Conservation (phyloP, 2,329 filamentous ascomycete genomes). For the Verticillium isaacii region DNA sequence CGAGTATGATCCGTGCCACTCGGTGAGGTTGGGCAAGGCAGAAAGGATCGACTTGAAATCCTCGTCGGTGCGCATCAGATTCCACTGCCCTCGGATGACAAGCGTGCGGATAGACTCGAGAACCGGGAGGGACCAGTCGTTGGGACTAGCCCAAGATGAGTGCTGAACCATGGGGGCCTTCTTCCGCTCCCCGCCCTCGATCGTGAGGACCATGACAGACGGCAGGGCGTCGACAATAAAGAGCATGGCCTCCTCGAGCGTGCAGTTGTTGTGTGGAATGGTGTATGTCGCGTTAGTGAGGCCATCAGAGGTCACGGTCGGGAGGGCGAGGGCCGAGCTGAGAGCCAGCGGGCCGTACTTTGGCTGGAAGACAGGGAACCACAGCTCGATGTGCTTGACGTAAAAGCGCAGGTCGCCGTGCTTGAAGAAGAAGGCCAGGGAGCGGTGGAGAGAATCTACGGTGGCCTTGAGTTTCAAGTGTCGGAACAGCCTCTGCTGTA, state of each 20-base stretch:
- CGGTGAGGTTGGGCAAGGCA: conserved; percentile 61
- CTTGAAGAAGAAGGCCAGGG: conserved; percentile 54
- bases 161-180: conserved; percentile 62
- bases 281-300: conserved; percentile 55
- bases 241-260: conserved; percentile 60
- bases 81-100: conserved; percentile 73
- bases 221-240: conserved; percentile 57
- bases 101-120: conserved; percentile 59
- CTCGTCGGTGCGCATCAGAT: conserved; percentile 58
- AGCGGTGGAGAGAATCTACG: conserved; percentile 53
- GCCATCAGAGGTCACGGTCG: conserved; percentile 50
- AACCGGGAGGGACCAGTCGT: conserved; percentile 32
- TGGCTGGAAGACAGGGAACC: conserved; percentile 70
- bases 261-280: conserved; percentile 61
- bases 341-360: conserved; percentile 39
- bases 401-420: conserved; percentile 57
- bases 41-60: conserved; percentile 59
- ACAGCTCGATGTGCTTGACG: conserved; percentile 70
- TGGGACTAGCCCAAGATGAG: conserved; percentile 14
- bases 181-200: conserved; percentile 73
- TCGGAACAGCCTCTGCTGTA: conserved; percentile 69
- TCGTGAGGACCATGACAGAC: conserved; percentile 59
- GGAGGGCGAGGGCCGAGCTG: conserved; percentile 39
- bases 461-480: conserved; percentile 74
- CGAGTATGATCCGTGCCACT: conserved; percentile 61